Percentiles rank a stretch among this genome's conserved stretches.
Evolutionary conservation across 371 early-diverging fungal species (phyloP).

Genomic region (Mortierella sp.): DNA sequence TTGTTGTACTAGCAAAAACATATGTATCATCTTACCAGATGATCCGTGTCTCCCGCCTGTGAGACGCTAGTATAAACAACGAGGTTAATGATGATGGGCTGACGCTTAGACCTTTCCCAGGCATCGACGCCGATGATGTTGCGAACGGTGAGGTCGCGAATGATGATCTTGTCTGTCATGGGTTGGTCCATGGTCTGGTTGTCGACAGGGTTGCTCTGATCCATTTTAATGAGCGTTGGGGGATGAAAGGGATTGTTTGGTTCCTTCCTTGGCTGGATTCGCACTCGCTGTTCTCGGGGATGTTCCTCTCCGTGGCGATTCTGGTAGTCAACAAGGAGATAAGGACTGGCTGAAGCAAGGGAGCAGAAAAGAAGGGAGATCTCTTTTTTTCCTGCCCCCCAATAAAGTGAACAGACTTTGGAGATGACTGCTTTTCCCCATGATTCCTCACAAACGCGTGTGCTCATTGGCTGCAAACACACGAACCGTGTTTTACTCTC

Average conservation of each 20-base stretch:
- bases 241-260: too few relatives aligned
- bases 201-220: conserved; percentile 13
- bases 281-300: too few relatives aligned
- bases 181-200: conserved; percentile 26
- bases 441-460: conserved; percentile 9
- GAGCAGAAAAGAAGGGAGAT: neutral
- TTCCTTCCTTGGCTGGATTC: too few relatives aligned
- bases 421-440: neutral
- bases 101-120: conserved; percentile 90
- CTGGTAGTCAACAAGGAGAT: too few relatives aligned
- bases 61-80: conserved; percentile 80
- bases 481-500: neutral
- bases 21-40: conserved; percentile 56
- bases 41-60: conserved; percentile 82
- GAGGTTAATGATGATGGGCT: conserved; percentile 87
- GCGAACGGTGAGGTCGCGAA: conserved; percentile 85
- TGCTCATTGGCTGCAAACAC: conserved; percentile 2
- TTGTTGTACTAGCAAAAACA: neutral
- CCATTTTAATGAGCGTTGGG: conserved; percentile 10
- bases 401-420: too few relatives aligned
- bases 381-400: neutral
- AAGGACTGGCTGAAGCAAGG: too few relatives aligned
- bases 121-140: conserved; percentile 93
- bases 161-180: conserved; percentile 78
- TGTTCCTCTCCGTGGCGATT: too few relatives aligned